Conservation (phyloP, 768 basidiomycete species). For the Crepidotus variabilis region DNA sequence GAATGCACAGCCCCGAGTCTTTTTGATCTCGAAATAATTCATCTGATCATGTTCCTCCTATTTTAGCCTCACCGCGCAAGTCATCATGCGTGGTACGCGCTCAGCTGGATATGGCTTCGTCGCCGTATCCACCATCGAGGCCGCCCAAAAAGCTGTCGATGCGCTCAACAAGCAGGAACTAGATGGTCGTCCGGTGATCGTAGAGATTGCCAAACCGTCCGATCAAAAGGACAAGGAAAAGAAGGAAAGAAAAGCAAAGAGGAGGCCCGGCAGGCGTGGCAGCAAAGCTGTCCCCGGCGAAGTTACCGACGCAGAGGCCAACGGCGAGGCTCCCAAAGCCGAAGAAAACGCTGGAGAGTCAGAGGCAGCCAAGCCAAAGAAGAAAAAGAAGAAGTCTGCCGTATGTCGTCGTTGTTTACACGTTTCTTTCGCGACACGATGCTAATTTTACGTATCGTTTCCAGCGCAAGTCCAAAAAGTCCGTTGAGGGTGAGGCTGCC, state of each 20-base stretch:
- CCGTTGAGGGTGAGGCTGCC: constrained; percentile 32
- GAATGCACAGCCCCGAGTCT: constrained; percentile 37
- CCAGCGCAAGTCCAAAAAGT: constrained; percentile 60
- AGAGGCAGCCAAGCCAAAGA: constrained; percentile 79
- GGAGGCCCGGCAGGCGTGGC: constrained; percentile 83
- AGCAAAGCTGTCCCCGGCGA: constrained; percentile 85
- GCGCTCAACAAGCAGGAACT: constrained; percentile 85
- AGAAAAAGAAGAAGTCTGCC: constrained; percentile 71
- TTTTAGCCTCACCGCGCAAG: constrained; percentile 72
- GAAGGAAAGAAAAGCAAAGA: constrained; percentile 75
- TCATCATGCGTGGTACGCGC: constrained; percentile 81
- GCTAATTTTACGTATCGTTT: constrained; percentile 14
- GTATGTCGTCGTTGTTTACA: constrained; percentile 38
- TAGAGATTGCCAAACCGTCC: constrained; percentile 90
- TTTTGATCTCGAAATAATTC: constrained; percentile 17
- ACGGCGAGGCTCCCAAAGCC: constrained; percentile 67
- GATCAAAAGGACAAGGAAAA: constrained; percentile 84
- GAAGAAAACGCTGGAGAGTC: constrained; percentile 49
- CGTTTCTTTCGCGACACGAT: constrained; percentile 11
- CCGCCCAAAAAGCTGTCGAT: constrained; percentile 84
- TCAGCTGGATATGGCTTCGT: constrained; percentile 95
- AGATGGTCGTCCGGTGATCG: constrained; percentile 82
- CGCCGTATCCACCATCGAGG: constrained; percentile 73
- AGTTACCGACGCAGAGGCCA: constrained; percentile 86
- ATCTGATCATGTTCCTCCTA: constrained; percentile 11